phyloP scores from a whole-genome alignment of 1,284 basidiomycete genomes.

The Puccinia polysora region DNA sequence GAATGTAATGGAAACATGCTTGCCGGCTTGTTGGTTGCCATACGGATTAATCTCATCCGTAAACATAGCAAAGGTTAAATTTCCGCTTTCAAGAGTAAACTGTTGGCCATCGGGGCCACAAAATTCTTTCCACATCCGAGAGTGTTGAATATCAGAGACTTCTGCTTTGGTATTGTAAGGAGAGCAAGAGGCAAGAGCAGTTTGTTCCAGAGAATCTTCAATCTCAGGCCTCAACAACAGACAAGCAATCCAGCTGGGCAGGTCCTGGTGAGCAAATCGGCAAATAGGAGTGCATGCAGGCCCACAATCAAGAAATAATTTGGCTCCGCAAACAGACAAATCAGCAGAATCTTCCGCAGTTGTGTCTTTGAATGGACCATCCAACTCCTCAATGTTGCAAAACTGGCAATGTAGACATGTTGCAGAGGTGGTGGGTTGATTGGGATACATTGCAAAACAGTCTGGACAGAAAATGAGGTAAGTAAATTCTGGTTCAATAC shows the following conservation, averaged over 20 bases:
- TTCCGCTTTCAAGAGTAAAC: not conserved
- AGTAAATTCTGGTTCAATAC: not conserved
- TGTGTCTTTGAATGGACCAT: not conserved
- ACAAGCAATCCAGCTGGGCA: slow-evolving; percentile 19
- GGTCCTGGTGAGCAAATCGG: slow-evolving; percentile 2
- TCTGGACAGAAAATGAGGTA: not conserved
- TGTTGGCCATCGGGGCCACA: slow-evolving; percentile 5
- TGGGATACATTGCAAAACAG: slow-evolving; percentile 27
- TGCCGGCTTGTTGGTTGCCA: slow-evolving; percentile 15
- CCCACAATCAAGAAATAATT: not conserved
- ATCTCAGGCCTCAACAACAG: slow-evolving; percentile 1
- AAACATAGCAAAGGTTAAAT: slow-evolving; percentile 24
- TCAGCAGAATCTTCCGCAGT: not conserved
- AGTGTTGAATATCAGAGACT: slow-evolving; percentile 24
- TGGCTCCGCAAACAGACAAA: not conserved
- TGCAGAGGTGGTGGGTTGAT: not conserved
- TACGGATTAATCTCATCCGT: slow-evolving; percentile 25
- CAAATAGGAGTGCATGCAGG: not conserved
- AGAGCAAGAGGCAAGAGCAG: not conserved
- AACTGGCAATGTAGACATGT: not conserved
- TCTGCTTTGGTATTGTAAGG: not conserved
- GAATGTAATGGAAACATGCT: slow-evolving; percentile 10
- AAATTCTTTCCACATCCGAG: slow-evolving; percentile 20
- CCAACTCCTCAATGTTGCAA: not conserved
- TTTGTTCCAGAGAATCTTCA: slow-evolving; percentile 5